Evolutionary conservation across 768 basidiomycete genomes (phyloP).

Genomic region (Asterophora lycoperdoides): DNA sequence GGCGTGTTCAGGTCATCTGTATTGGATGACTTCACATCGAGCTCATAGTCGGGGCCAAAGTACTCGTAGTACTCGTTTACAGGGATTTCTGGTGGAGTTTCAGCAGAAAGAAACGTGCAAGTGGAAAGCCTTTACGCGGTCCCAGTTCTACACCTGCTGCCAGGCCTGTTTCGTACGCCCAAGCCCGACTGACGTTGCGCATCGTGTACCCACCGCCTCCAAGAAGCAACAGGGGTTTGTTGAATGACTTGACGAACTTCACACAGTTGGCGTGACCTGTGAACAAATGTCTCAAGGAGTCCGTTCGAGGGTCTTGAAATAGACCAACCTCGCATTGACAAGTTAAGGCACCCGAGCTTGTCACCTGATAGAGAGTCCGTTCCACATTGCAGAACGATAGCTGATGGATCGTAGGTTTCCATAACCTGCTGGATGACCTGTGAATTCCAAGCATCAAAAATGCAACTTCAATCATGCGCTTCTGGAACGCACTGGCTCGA

Average conservation of each 20-base stretch:
- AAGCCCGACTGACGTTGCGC: slow-evolving; percentile 93
- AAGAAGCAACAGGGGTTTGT: slow-evolving; percentile 87
- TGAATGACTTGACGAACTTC: slow-evolving; percentile 94
- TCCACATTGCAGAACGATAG: slow-evolving; percentile 95
- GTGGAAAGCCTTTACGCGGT: slow-evolving; percentile 47
- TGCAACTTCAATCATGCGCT: neutral
- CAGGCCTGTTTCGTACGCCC: slow-evolving; percentile 97
- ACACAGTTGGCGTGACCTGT: slow-evolving; percentile 96
- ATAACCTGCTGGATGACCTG: slow-evolving; percentile 93
- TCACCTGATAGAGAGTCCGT: slow-evolving; percentile 97
- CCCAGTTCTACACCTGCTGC: slow-evolving; percentile 96
- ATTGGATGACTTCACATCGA: slow-evolving; percentile 93
- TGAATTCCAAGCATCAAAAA: neutral
- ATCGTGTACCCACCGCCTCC: slow-evolving; percentile 99
- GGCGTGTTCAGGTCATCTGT: slow-evolving; percentile 93
- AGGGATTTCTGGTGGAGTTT: slow-evolving; percentile 64
- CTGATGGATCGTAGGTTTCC: slow-evolving; percentile 91
- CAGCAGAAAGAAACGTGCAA: neutral
- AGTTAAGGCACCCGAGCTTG: slow-evolving; percentile 91
- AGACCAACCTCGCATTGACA: slow-evolving; percentile 86
- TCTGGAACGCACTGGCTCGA: slow-evolving; percentile 73
- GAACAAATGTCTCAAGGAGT: neutral
- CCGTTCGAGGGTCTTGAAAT: neutral
- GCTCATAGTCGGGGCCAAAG: slow-evolving; percentile 94
- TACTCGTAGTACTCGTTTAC: slow-evolving; percentile 99